Evolutionary conservation across 163 green algal species (phyloP), one percentile per base, ranked within the genome.

Genomic region (Scenedesmus sp.): DNA sequence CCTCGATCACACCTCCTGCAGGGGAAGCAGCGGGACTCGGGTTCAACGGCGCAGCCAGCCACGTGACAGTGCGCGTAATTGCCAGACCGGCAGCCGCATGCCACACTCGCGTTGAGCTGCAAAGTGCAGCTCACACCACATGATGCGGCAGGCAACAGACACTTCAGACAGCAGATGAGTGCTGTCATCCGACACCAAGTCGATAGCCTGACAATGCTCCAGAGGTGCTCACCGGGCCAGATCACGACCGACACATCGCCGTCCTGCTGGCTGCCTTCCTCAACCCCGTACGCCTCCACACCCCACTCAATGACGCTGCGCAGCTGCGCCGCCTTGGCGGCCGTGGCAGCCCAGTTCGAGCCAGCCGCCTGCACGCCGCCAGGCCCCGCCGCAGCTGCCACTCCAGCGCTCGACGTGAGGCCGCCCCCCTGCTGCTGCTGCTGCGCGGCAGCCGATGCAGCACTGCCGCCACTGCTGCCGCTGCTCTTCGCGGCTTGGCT

Each of bases 271-370:
- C 40, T 65, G 18, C 46, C 85, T 20, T 22, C 65, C 16, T 59
- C 49, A 40, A 90, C 89, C 24, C 93, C 79, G 96, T 92, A 91
- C 1, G 93, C 90, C 33, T 94, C 94, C 0, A 79, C 53, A 7
- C 95, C 94, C 96, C 96, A 98, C 90, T 97, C 94, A 83, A 98
- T 95, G 90, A 97, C 94, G 56, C 89, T 91, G 13, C 96, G 93
- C 86, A 98, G 92, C 93, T 97, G 94, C 78, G 88, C 88, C 24
- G 88, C 88, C 46, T 88, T 92, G 7, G 80, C 81, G 61, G 88
- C 88, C 30, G 88, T 92, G 9, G 86, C 86, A 49, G 35, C 76
- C 86, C 76, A 86, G 51, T 90, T 72, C 7, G 85, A 61, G 5
- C 85, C 85, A 42, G 82, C 82, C 16, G 81, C 0, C 51, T n/a